phyloP scores from a whole-genome alignment of 2,329 filamentous ascomycete species.

The Phaeosphaeria sp. region DNA sequence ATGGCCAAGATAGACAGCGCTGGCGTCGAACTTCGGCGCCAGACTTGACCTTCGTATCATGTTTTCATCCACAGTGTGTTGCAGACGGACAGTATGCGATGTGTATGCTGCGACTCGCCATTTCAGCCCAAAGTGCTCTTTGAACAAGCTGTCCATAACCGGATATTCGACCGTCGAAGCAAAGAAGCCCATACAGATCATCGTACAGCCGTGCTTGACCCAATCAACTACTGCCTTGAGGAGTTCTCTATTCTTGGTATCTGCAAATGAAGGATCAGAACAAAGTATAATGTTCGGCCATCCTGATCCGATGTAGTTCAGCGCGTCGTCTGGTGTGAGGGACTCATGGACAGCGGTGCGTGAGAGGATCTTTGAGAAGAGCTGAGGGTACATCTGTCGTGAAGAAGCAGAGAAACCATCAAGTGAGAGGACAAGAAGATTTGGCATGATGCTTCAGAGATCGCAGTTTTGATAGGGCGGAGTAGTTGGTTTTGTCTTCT shows the following conservation, averaged over 20 bases:
- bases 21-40: slow-evolving; percentile 12
- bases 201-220: slow-evolving; percentile 30
- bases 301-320: slow-evolving; percentile 24
- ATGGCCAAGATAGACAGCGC: slow-evolving; percentile 21
- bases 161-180: slow-evolving; percentile 14
- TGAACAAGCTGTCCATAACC: slow-evolving; percentile 21
- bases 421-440: slow-evolving; percentile 30
- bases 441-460: slow-evolving; percentile 20
- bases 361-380: slow-evolving; percentile 30
- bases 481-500: neutral
- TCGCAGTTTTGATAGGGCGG: neutral
- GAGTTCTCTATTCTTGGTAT: slow-evolving; percentile 16
- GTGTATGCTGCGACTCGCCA: slow-evolving; percentile 19
- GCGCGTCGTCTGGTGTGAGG: slow-evolving; percentile 25
- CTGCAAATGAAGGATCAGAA: slow-evolving; percentile 24
- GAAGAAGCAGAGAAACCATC: slow-evolving; percentile 33
- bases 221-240: slow-evolving; percentile 19
- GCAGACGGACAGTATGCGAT: slow-evolving; percentile 12
- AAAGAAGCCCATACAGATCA: slow-evolving; percentile 32
- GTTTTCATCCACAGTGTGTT: slow-evolving; percentile 12
- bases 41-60: slow-evolving; percentile 23
- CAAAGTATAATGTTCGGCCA: slow-evolving; percentile 35
- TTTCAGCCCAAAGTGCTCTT: slow-evolving; percentile 21
- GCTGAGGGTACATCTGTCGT: slow-evolving; percentile 28
- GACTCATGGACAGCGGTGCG: slow-evolving; percentile 32